Conservation (phyloP, 495 filamentous ascomycete species). For the Amniculicola lignicola region DNA sequence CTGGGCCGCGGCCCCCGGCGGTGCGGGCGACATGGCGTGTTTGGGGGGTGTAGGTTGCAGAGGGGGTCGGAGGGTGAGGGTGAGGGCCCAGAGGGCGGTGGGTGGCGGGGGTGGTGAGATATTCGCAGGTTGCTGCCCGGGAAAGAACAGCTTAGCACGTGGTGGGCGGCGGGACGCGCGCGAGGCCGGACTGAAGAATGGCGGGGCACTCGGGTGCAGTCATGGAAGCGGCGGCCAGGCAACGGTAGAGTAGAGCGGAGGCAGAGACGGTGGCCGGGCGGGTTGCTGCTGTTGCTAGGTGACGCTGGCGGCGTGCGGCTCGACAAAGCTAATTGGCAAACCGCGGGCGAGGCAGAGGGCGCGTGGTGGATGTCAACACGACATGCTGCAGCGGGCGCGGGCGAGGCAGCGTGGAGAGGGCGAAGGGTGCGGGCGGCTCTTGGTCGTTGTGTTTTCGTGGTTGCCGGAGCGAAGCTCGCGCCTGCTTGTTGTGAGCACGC, state of each 20-base stretch:
- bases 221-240: no score
- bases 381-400: neutral
- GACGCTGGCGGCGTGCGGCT: conserved; percentile 27
- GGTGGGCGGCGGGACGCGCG: no score
- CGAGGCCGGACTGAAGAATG: no score
- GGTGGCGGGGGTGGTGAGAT: no score
- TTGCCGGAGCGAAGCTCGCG: conserved; percentile 1
- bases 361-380: conserved; percentile 2
- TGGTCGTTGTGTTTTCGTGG: neutral
- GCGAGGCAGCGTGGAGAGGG: neutral
- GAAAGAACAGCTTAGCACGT: no score
- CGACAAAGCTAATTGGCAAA: conserved; percentile 36
- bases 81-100: no score
- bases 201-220: no score
- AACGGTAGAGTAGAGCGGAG: no score
- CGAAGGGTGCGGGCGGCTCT: neutral
- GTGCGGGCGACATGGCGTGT: conserved; percentile 71
- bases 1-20: conserved; percentile 64
- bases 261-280: no score
- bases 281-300: conserved; percentile 27
- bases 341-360: neutral
- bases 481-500: conserved; percentile 10
- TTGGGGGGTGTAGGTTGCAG: no score
- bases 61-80: no score
- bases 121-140: no score